Conservation (phyloP, 352 stramenopile species). For the Stephanocyclus meneghinianus region DNA sequence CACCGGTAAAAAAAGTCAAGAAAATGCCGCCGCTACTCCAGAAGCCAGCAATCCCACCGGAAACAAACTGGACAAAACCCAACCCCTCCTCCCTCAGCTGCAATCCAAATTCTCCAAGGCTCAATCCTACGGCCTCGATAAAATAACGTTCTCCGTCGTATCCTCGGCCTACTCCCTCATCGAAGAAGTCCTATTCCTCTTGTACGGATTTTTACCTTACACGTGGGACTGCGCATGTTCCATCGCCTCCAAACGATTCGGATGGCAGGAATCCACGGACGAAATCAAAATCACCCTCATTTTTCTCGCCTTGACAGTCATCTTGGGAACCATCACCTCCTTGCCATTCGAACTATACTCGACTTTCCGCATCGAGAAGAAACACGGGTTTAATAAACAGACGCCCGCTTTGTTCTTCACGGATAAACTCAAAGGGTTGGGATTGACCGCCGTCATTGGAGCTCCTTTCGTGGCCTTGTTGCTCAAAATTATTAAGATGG, state of each 20-base stretch:
- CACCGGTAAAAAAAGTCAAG: conserved; percentile 34
- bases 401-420: conserved; percentile 91
- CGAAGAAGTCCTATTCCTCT: conserved; percentile 86
- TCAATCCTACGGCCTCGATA: conserved; percentile 93
- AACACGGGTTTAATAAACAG: conserved; percentile 98
- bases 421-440: conserved; percentile 93
- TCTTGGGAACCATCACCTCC: conserved; percentile 83
- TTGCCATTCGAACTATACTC: conserved; percentile 86
- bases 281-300: conserved; percentile 86
- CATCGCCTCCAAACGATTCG: conserved; percentile 65
- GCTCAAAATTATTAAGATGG: conserved; percentile 82
- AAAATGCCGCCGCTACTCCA: conserved; percentile 28
- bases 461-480: conserved; percentile 80
- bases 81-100: conserved; percentile 86
- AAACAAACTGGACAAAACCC: conserved; percentile 36
- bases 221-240: conserved; percentile 88
- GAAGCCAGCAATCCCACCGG: conserved; percentile 17
- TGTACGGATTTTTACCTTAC: conserved; percentile 91
- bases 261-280: conserved; percentile 78
- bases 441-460: conserved; percentile 87
- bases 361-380: conserved; percentile 94
- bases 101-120: conserved; percentile 90
- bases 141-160: conserved; percentile 93
- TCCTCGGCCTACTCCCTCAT: conserved; percentile 86
- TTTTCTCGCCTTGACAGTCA: conserved; percentile 74